Percentiles rank a stretch among this genome's conserved stretches.
phyloP scores from a whole-genome alignment of 768 basidiomycete genomes.

The Gloeostereum incarnatum region DNA sequence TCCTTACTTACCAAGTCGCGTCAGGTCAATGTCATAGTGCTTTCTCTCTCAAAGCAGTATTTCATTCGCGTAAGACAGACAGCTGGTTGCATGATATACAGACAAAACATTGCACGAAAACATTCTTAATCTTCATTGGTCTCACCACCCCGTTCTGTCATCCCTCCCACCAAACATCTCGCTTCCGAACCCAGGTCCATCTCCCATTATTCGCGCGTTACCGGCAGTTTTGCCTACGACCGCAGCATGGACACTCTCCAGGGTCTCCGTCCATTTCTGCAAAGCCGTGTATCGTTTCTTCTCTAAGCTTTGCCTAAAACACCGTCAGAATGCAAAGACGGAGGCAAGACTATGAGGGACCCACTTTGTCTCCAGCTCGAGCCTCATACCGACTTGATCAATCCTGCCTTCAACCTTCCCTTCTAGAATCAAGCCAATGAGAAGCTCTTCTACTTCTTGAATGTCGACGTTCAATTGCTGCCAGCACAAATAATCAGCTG shows the following conservation, averaged over 20 bases:
- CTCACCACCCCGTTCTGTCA: too few relatives aligned
- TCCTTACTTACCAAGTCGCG: too few relatives aligned
- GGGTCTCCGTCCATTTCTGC: slow-evolving; percentile 74
- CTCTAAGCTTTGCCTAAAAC: slow-evolving; percentile 70
- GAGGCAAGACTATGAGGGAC: slow-evolving; percentile 14
- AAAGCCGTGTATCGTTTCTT: slow-evolving; percentile 79
- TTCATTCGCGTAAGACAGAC: too few relatives aligned
- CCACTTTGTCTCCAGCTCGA: slow-evolving; percentile 85
- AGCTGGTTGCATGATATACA: too few relatives aligned
- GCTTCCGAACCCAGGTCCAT: slow-evolving; percentile 11
- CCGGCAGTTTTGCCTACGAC: slow-evolving; percentile 65
- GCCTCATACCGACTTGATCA: slow-evolving; percentile 90
- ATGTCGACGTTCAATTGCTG: slow-evolving; percentile 95
- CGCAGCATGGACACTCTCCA: slow-evolving; percentile 68
- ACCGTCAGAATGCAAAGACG: slow-evolving; percentile 3
- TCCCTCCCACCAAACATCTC: neutral
- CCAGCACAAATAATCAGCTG: slow-evolving; percentile 1
- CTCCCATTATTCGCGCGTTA: slow-evolving; percentile 21
- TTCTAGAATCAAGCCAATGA: slow-evolving; percentile 90
- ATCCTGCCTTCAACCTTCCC: slow-evolving; percentile 96
- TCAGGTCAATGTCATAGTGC: too few relatives aligned
- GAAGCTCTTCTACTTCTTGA: slow-evolving; percentile 87
- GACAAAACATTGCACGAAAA: too few relatives aligned
- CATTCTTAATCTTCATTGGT: too few relatives aligned
- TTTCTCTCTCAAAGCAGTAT: too few relatives aligned